Conservation (phyloP, 2,329 filamentous ascomycete species). For the Fusarium sp. region DNA sequence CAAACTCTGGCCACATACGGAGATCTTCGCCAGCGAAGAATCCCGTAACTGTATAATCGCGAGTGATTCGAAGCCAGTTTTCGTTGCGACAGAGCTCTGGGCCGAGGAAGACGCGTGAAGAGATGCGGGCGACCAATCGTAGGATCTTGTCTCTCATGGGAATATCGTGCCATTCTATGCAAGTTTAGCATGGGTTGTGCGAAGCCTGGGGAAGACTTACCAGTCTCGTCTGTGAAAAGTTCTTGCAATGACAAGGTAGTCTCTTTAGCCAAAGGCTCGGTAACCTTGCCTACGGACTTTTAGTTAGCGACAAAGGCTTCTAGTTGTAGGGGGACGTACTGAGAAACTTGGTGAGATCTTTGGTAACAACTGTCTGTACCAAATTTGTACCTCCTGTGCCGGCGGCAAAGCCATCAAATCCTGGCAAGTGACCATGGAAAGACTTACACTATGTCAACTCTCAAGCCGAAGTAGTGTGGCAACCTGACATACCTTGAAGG, state of each 20-base stretch:
- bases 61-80: conserved; percentile 1
- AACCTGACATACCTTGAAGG: background rate
- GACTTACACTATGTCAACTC: background rate
- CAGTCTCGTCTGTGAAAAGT: background rate
- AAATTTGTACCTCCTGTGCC: background rate
- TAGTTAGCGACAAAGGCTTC: background rate
- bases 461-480: background rate
- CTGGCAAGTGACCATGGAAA: background rate
- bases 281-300: background rate
- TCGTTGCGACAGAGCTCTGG: conserved; percentile 1
- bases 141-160: background rate
- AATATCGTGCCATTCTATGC: background rate
- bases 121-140: background rate
- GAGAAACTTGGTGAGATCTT: background rate
- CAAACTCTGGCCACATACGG: background rate
- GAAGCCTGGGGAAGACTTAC: background rate
- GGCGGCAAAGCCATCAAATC: background rate
- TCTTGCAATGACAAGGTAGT: background rate
- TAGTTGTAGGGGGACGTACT: background rate
- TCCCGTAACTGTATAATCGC: background rate
- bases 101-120: conserved; percentile 1
- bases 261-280: background rate
- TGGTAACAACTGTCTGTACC: background rate
- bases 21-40: background rate
- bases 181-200: background rate